Evolutionary conservation across 2,329 filamentous ascomycete genomes (phyloP).

Genomic region (Aureobasidium sp.): DNA sequence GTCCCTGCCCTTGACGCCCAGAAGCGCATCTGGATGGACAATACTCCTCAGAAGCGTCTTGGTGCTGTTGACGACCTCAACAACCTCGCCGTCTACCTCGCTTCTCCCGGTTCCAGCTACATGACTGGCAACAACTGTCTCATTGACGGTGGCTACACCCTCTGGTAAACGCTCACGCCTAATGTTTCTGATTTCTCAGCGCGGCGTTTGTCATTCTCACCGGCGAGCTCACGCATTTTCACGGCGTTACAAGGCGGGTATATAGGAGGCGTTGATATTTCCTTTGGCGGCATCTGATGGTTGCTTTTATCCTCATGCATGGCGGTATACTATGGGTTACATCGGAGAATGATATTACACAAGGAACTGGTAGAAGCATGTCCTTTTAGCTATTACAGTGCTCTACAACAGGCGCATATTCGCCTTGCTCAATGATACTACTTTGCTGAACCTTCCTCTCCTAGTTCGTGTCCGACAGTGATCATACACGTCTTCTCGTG

Average conservation of each 20-base stretch:
- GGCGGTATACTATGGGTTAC: background rate
- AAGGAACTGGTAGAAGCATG: background rate
- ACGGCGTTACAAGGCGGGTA: conserved; percentile 7
- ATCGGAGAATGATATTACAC: background rate
- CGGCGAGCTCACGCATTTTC: conserved; percentile 4
- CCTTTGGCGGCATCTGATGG: background rate
- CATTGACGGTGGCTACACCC: conserved; percentile 63
- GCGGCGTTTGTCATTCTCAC: background rate
- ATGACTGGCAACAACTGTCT: conserved; percentile 70
- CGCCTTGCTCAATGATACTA: background rate
- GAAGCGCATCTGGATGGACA: conserved; percentile 70
- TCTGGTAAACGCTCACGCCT: conserved; percentile 32
- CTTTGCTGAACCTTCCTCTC: background rate
- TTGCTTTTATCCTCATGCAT: background rate
- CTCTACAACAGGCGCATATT: background rate
- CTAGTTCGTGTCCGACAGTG: background rate
- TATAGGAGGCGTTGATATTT: conserved; percentile 12
- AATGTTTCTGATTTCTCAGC: background rate
- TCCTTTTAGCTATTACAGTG: background rate
- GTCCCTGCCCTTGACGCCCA: conserved; percentile 69
- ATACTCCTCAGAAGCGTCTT: conserved; percentile 66
- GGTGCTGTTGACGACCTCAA: conserved; percentile 70
- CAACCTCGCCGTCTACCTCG: conserved; percentile 67
- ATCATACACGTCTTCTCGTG: too few species aligned
- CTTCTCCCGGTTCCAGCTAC: conserved; percentile 62